Evolutionary conservation across 495 filamentous ascomycete genomes (phyloP), one percentile per base, ranked within the genome.

Genomic region (Hapsidospora chrysogenum): DNA sequence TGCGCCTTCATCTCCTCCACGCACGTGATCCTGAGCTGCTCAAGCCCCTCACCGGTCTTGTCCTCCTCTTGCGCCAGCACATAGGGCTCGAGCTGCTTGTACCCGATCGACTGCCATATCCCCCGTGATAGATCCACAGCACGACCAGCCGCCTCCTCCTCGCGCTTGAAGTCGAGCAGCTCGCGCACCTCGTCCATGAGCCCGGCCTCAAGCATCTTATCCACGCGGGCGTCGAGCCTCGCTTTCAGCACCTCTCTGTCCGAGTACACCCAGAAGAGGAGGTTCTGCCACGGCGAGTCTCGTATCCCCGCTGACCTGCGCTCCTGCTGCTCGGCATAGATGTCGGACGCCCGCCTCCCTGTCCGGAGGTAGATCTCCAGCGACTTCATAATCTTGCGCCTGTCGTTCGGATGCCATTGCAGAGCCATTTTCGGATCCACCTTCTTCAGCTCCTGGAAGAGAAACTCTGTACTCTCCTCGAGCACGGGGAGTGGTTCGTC

Each of bases 91-190:
- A 94, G 73, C 51, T 99, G 84, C 47, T 89, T 92, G 52, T 83
- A 94, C 1, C 92, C 92, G 44, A 99, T 96, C 9, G 85, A 87
- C 33, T 89, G 75, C 84, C 85, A 96, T 10, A 96, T 89, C 2
- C 92, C 92, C 19, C 74, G 70, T 0, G 69, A 77, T 33, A 66
- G 60, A 43, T 96, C 81, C 15, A 89, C 56, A 4, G 43, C 41
- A 1, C 61, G 51, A 0, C 74, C 77, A 8, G 61, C 45, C 0
- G 56, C 47, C 11, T 64, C 43, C 28, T 66, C 58, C 11, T 56
- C 32, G 10, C 58, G 51, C 2, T 75, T 50, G 35, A 66, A 72
- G 3, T 66, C 51, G 22, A 70, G 70, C 42, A 92, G 67, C 1
- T 49, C 58, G 31, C 66, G 52, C 1, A 81, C 78, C 57, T 96